phyloP scores from a whole-genome alignment of 2,329 filamentous ascomycete species.

The Cladosporium sp. region DNA sequence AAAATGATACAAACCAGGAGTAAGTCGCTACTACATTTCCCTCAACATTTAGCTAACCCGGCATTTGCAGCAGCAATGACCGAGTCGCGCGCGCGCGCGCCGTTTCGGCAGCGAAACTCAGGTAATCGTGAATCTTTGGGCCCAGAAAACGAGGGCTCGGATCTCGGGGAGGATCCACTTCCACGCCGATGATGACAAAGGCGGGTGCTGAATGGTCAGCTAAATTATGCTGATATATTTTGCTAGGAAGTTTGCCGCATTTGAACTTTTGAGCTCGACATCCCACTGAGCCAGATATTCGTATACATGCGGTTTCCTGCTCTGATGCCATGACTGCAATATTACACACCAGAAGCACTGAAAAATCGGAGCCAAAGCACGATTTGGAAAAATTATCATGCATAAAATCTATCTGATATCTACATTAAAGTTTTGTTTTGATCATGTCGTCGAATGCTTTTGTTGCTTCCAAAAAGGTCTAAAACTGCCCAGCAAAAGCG shows the following conservation, averaged over 20 bases:
- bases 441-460: not conserved
- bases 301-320: too few relatives aligned
- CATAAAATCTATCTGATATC: not conserved
- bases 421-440: not conserved
- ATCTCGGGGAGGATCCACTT: slow-evolving; percentile 1
- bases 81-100: not conserved
- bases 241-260: not conserved
- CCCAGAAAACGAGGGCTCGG: not conserved
- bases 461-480: not conserved
- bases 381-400: not conserved
- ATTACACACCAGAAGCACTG: too few relatives aligned
- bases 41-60: not conserved
- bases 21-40: not conserved
- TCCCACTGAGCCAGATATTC: too few relatives aligned
- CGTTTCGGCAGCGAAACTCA: not conserved
- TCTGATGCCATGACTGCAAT: too few relatives aligned
- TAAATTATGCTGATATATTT: slow-evolving; percentile 4
- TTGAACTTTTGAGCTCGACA: not conserved
- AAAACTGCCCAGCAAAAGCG: not conserved
- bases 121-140: not conserved
- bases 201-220: not conserved
- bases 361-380: too few relatives aligned
- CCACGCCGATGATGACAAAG: not conserved
- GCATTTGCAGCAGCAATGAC: not conserved
- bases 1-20: not conserved